Evolutionary conservation across 139 green algal species (phyloP).

Genomic region (Chlorella sp.): DNA sequence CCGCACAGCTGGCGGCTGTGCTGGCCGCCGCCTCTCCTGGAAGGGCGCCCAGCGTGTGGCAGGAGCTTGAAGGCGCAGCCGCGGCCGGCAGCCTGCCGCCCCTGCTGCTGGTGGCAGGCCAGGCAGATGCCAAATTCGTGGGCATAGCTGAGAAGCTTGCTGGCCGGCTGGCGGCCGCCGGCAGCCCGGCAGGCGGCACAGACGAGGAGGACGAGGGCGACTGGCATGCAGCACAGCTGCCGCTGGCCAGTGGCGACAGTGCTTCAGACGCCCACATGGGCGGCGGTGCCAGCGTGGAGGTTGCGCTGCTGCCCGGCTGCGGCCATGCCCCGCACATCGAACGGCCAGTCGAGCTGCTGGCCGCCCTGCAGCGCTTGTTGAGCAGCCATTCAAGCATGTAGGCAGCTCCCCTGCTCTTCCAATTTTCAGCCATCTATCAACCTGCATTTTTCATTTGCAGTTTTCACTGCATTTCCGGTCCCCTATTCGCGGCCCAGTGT

Average conservation of each 20-base stretch:
- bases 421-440: too few relatives aligned
- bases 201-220: too few relatives aligned
- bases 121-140: constrained; percentile 75
- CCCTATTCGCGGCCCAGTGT: too few relatives aligned
- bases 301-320: constrained; percentile 42
- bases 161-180: not conserved
- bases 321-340: constrained; percentile 79
- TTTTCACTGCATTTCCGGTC: too few relatives aligned
- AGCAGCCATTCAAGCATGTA: too few relatives aligned
- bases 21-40: constrained; percentile 67
- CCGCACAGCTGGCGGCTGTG: constrained; percentile 37
- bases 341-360: constrained; percentile 55
- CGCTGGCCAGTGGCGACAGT: too few relatives aligned
- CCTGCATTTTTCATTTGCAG: too few relatives aligned
- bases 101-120: constrained; percentile 66
- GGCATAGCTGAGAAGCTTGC: constrained; percentile 41
- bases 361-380: constrained; percentile 30
- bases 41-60: constrained; percentile 28
- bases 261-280: not conserved
- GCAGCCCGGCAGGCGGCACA: not conserved
- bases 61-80: constrained; percentile 37
- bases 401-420: too few relatives aligned
- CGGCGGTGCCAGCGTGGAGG: not conserved
- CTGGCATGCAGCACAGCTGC: too few relatives aligned
- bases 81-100: constrained; percentile 23